Base-by-base conservation (phyloP, 768 basidiomycete species). In the Boletus coccyginus region DNA sequence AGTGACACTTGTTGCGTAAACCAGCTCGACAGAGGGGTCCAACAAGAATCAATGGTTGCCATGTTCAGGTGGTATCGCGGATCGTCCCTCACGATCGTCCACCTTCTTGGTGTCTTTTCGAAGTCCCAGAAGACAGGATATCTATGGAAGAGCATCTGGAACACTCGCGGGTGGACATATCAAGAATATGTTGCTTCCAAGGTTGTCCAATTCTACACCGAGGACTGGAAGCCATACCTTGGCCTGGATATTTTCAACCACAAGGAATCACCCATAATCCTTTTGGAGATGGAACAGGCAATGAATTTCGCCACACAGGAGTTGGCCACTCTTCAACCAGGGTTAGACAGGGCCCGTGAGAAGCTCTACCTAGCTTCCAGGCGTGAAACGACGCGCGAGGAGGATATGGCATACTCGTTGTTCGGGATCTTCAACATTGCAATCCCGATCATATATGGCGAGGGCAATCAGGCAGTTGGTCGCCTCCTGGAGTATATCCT, bases 51-150 rank as follows among this genome's bases (percentile, higher is more conserved):
- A 0, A 3, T 60, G 19, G 46, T 60, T 5, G 52, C 60, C 24
- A 61, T 61, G 60, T 61, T 61, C 29, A 51, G 1, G 5, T 61
- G 60, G 60, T 61, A 61, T 32, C 45, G 36, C 2, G 38, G 53
- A 4, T 46, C 57, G 9, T 38, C 46, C 5, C 56, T 60, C 1
- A 60, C 58, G 0, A 1, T 60, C 1, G 46, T 58, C 14, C 14
- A 60, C n/a, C 59, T 59, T 5, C 49, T 16, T 0, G 59, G 27
- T 4, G 59, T 60, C 4, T 43, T 6, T 9, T 53, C 51, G 1
- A 14, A 38, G 10, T 42, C 35, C 5, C 36, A 32, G 11, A 0
- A 24, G 9, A 2, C 10, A n/a, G 58, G 52, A 7, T 27, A 7
- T 12, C 49, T 55, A 1, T 10, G 35, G 41, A 17, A 1, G 2